Evolutionary conservation across 1,284 basidiomycete species (phyloP), one percentile per base, ranked within the genome.

Genomic region (Quambalaria eucalypti): DNA sequence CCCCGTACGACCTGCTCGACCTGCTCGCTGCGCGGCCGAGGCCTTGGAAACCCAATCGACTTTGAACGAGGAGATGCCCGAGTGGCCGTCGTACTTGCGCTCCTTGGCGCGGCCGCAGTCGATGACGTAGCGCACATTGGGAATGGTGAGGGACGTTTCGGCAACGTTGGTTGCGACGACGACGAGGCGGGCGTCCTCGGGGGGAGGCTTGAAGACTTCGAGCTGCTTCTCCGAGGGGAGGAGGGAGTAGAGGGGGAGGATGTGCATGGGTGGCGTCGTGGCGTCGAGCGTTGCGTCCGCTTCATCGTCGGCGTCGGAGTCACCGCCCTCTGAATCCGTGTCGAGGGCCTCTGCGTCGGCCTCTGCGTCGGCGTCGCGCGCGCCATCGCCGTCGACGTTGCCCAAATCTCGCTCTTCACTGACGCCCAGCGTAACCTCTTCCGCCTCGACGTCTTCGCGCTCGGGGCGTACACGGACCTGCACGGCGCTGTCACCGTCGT

Each of bases 21-120:
- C 86, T 0, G 85, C 81, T 52, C 86, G 80, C 69, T 88, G 86
- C 0, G 83, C 78, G 0, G 86, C 85, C 2, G 84, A 85, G 1
- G 86, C 86, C 71, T 87, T 87, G 56, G 85, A 86, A 61, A 85
- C 82, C 85, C 85, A 88, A 50, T 80, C 80, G 23, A 88, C 81
- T 60, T 84, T 81, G 79, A 86, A 88, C 4, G 82, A 81, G 74
- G 87, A 85, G 23, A 87, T 83, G 12, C 85, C 84, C 48, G 80
- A 82, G 2, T 79, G 67, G 19, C 33, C 31, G 67, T 87, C 84
- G 75, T 83, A 85, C 54, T 78, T 56, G 61, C 87, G 88, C 81
- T 98, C 93, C 78, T 88, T 88, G 2, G 84, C 83, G 36, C 85
- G 80, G n/a, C 86, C 86, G 50, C 82, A 82, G 68, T 88, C 86